Base-by-base conservation (phyloP, 2,329 filamentous ascomycete genomes). In the Metarhizium robertsii region DNA sequence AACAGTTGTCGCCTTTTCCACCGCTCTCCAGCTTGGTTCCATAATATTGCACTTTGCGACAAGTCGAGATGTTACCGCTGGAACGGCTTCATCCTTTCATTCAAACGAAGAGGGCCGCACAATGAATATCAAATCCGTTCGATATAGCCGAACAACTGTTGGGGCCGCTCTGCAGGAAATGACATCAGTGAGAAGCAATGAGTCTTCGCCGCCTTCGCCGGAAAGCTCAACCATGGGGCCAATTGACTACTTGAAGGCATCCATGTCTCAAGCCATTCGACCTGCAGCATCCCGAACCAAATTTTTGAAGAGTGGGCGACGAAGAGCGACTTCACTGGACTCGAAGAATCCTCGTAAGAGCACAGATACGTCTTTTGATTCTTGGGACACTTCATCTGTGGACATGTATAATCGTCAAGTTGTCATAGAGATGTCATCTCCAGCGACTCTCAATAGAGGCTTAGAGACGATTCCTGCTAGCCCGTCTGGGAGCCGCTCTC, bases 391-490 rank as follows among this genome's bases (percentile, higher is more conserved):
- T 0, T 87, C 85, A 0, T 75, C 77, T 0, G 83, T 89, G 2
- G 85, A 86, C 61, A 71, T 79, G 2, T 80, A 85, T 60, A 80
- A 78, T 61, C 78, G 82, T 32, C 80, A 85, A 61, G 76, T 78
- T 2, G 78, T 84, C 1, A 64, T 82, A 53, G 79, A 79, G 53
- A 70, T 75, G 11, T 74, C 76, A 29, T 73, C 73, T 14, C 73
- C 73, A 48, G 64, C 74, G 54, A 62, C 73, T n/a, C 72, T 74
- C 57, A 67, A 72, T 38, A 77, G 77, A 34, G 79, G 79, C 53
- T 75, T 92, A 6, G 87, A 90, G 65, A 85, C 87, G 0, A 91
- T 91, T 54, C 87, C 83, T 1, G 83, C 80, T 25, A 85, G 81
- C 61, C 83, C 83, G 5, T 75, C 83, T 10, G 79, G 77, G 6